These are phyloP conservation scores for Knoxdaviesia capensis DNA, from an alignment of 2,329 filamentous ascomycete genomes.

Conservation along the genomic window DNA sequence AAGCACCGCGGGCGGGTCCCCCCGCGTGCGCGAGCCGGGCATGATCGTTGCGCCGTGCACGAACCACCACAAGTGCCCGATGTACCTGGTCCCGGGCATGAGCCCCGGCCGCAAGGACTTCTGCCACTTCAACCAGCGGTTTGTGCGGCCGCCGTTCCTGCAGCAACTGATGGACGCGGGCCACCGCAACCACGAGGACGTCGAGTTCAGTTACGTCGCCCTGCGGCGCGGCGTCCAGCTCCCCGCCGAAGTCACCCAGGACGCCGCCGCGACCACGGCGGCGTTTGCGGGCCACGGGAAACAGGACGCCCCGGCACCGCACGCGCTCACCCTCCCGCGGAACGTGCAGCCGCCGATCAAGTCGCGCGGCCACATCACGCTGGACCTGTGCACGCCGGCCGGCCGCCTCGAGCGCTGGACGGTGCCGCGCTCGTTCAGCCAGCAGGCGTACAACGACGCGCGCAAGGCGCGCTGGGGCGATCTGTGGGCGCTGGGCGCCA, in stretches of 20 bases:
- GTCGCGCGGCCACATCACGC: conserved; percentile 64
- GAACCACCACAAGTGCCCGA: conserved; percentile 71
- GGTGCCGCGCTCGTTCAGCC: conserved; percentile 62
- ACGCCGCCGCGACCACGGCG: conserved; percentile 29
- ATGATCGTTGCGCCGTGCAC: conserved; percentile 64
- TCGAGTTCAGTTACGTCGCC: conserved; percentile 77
- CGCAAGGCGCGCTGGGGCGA: conserved; percentile 85
- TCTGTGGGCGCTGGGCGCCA: conserved; percentile 85
- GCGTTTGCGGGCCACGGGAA: conserved; percentile 49
- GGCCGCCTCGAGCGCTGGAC: conserved; percentile 87
- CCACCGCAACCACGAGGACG: conserved; percentile 69
- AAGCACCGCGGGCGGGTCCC: conserved; percentile 5
- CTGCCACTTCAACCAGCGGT: conserved; percentile 81
- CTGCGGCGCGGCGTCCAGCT: conserved; percentile 50
- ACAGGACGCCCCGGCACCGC: conserved; percentile 25
- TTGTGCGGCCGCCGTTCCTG: conserved; percentile 63
- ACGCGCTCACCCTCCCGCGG: conserved; percentile 57
- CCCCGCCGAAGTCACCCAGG: conserved; percentile 6
- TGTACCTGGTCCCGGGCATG: conserved; percentile 58
- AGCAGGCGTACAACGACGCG: conserved; percentile 75
- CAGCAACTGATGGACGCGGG: conserved; percentile 51
- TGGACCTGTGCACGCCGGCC: conserved; percentile 77
- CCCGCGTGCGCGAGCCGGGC: conserved; percentile 32
- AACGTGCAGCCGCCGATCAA: conserved; percentile 67
- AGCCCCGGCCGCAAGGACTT: conserved; percentile 65